Evolutionary conservation across 768 basidiomycete genomes (phyloP), one percentile per base, ranked within the genome.

Genomic region (Macrolepiota albuminosa): DNA sequence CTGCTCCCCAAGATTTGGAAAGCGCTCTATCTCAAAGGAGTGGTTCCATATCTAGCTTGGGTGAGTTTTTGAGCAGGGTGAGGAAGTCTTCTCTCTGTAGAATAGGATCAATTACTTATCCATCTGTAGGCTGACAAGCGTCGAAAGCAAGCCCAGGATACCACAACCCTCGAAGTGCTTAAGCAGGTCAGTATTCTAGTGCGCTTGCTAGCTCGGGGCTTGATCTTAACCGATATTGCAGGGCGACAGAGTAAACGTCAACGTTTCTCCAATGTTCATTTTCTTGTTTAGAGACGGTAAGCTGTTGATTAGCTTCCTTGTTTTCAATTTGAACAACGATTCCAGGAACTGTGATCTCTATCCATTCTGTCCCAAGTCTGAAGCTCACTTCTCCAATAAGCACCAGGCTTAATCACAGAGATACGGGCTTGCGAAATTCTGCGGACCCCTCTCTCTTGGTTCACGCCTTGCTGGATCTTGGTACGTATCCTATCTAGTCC

Each of bases 371-470:
- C 29, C 70, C 76, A 24, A 76, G 73, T 50, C 67, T 81, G 36
- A 70, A 77, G 18, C 77, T 83, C 60, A 82, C 82, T 9, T 70
- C 73, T 8, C 83, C 87, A 10, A 88, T 91, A 61, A 75, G 73
- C 21, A 71, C 78, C 24, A 82, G 88, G 47, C 70, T 89, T 54
- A 76, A 78, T 51, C 79, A 83, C 53, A 70, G 74, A 1, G 84
- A 87, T 67, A 86, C 86, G 1, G 78, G 84, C 36, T 69, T 91
- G 31, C 79, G 88, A 29, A 77, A 75, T 13, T 84, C 83, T 3
- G 84, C 84, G 56, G 90, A 91, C 64, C 77, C 86, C 5, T 86
- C 86, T 11, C 72, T 93, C 13, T 75, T 93, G 8, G 78, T 91
- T 3, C 84, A 91, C 68, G 81, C 82, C 37, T 65, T 93, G 26